These are phyloP conservation scores for Lactarius deliciosus DNA, from an alignment of 768 basidiomycete species.

Conservation along the genomic window DNA sequence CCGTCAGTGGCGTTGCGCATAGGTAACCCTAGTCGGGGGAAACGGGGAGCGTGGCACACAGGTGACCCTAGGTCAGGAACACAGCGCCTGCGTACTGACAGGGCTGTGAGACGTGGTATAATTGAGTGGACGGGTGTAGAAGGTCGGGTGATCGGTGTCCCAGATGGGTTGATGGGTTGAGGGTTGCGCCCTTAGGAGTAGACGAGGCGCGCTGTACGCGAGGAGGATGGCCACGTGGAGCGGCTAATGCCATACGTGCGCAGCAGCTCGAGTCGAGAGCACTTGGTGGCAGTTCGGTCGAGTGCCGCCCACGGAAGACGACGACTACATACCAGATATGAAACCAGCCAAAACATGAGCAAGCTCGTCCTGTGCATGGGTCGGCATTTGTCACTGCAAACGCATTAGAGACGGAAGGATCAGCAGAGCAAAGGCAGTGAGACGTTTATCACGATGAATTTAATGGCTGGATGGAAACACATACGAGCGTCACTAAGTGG, in stretches of 20 bases:
- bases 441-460: too few relatives aligned
- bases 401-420: background rate
- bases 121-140: constrained; percentile 78
- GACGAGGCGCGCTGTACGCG: constrained; percentile 56
- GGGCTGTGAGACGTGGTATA: constrained; percentile 87
- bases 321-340: constrained; percentile 73
- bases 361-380: constrained; percentile 68
- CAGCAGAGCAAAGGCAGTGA: background rate
- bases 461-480: too few relatives aligned
- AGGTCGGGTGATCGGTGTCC: constrained; percentile 33
- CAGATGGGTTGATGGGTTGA: constrained; percentile 30
- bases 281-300: too few relatives aligned
- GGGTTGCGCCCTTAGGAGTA: constrained; percentile 43
- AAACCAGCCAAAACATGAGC: constrained; percentile 86
- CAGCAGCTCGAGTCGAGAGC: constrained; percentile 86
- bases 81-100: too few relatives aligned
- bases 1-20: too few relatives aligned
- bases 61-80: too few relatives aligned
- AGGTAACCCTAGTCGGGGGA: too few relatives aligned
- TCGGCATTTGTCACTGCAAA: constrained; percentile 80
- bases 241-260: too few relatives aligned
- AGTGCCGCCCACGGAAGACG: too few relatives aligned
- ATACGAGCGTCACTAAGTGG: too few relatives aligned
- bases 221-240: constrained; percentile 46
- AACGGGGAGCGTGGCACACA: too few relatives aligned